These are phyloP conservation scores for Psilocybe subaeruginosa DNA, from an alignment of 768 basidiomycete species.

Conservation along the genomic window DNA sequence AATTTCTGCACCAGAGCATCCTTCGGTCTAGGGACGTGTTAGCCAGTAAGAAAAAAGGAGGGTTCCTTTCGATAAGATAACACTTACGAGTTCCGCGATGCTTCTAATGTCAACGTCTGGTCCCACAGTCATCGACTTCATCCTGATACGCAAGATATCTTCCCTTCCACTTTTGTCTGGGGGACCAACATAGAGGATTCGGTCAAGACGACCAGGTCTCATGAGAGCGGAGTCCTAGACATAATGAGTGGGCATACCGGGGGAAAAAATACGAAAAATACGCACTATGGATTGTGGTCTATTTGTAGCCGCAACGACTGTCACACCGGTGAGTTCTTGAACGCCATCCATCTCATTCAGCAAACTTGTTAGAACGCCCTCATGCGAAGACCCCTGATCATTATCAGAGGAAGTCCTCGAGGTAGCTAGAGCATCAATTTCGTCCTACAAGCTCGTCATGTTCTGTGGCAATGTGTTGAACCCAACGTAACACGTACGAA, in stretches of 20 bases:
- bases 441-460: slow-evolving; percentile 62
- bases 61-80: not conserved
- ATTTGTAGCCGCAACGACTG: slow-evolving; percentile 95
- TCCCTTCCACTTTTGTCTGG: slow-evolving; percentile 79
- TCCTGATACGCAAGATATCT: slow-evolving; percentile 85
- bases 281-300: slow-evolving; percentile 84
- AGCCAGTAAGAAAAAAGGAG: slow-evolving; percentile 6
- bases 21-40: slow-evolving; percentile 66
- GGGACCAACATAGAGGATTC: slow-evolving; percentile 92
- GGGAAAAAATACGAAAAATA: not conserved
- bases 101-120: slow-evolving; percentile 64
- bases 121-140: slow-evolving; percentile 80
- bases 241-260: not conserved
- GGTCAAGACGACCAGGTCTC: slow-evolving; percentile 93
- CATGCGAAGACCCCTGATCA: slow-evolving; percentile 62
- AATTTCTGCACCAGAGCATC: slow-evolving; percentile 97
- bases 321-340: slow-evolving; percentile 93
- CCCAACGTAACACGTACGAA: slow-evolving; percentile 57
- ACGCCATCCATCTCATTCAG: slow-evolving; percentile 99
- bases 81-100: slow-evolving; percentile 72
- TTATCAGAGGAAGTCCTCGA: slow-evolving; percentile 67
- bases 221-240: slow-evolving; percentile 89
- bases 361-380: slow-evolving; percentile 90
- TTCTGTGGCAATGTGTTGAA: slow-evolving; percentile 2
- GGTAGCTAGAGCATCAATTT: slow-evolving; percentile 92